Base-by-base conservation (phyloP, 257 asterid genomes). In the Petunia axillaris region DNA sequence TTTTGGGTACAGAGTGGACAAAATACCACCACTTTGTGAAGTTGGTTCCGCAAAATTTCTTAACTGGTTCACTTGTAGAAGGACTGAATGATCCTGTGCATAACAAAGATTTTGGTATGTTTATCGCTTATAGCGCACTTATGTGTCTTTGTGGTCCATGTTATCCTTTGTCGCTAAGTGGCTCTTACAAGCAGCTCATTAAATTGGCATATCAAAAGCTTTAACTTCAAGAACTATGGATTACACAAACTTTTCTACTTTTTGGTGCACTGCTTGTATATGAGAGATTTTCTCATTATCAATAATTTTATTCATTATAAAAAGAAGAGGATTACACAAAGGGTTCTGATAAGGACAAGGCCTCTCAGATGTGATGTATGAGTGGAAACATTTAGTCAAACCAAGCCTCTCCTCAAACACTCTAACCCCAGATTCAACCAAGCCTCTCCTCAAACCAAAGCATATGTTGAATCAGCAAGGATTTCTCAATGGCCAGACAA, bases 51-150 rank as follows among this genome's bases (percentile, higher is more conserved):
- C 86, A 82, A 81, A 87, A 84, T 81, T 95, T 95, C 84, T 82
- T 95, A 84, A 90, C 92, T 77, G 97, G 97, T 77, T 94, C 98
- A 80, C 89, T 95, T 57, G 81, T 91, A 82, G 90, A 77, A 80
- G 98, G 93, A 82, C 84, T 95, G 87, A 92, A 95, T 84, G 98
- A 95, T 89, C 97, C 98, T 67, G 98, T 91, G 87, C 97, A 93
- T 88, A 97, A 95, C 88, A 89, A 78, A 83, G 97, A 89, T 85
- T 95, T 95, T 87, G 98, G 98, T 95, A 75, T 41, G 98, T 90
- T 85, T 74, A 65, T 79, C 79, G 82, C 82, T 38, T 85, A n/a
- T 60, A 52, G 70, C 46, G 4, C 75, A 63, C 48, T 57, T 77
- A 65, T 71, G 40, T 62, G 59, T 57, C 57, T 41, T 8, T 70